Conservation (phyloP, 306 rosid genomes). For the Dryas drummondii region DNA sequence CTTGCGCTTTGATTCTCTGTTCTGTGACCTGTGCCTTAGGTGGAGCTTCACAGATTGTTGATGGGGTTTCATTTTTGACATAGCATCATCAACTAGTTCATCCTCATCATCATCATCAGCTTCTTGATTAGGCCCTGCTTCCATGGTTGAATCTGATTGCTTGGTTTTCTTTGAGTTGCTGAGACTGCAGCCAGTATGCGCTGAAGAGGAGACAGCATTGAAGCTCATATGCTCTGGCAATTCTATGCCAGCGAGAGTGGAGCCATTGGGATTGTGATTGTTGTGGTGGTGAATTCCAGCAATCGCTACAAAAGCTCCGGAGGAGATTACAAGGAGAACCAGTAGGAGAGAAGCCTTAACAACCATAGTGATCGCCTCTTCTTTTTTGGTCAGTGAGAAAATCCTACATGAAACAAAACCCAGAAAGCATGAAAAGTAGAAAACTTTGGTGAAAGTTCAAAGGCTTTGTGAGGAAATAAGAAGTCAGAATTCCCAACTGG, state of each 20-base stretch:
- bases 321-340: constrained; percentile 36
- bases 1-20: constrained; percentile 37
- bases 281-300: constrained; percentile 36
- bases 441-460: constrained; percentile 11
- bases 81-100: constrained; percentile 13
- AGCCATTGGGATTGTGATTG: constrained; percentile 47
- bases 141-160: constrained; percentile 28
- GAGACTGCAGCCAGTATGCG: constrained; percentile 50
- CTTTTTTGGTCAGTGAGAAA: constrained; percentile 36
- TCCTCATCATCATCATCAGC: constrained; percentile 27
- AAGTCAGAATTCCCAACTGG: not conserved
- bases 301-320: constrained; percentile 29
- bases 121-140: not conserved
- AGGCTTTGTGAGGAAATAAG: not conserved
- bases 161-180: constrained; percentile 31
- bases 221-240: constrained; percentile 66
- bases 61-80: constrained; percentile 11
- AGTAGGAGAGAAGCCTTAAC: constrained; percentile 32
- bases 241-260: constrained; percentile 63
- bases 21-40: constrained; percentile 47
- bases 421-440: constrained; percentile 19
- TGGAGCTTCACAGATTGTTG: constrained; percentile 62
- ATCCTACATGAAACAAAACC: constrained; percentile 34
- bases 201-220: constrained; percentile 56
- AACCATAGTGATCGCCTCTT: constrained; percentile 37